Evolutionary conservation across 2,329 filamentous ascomycete genomes (phyloP).

Genomic region (Aaosphaeria arxii): DNA sequence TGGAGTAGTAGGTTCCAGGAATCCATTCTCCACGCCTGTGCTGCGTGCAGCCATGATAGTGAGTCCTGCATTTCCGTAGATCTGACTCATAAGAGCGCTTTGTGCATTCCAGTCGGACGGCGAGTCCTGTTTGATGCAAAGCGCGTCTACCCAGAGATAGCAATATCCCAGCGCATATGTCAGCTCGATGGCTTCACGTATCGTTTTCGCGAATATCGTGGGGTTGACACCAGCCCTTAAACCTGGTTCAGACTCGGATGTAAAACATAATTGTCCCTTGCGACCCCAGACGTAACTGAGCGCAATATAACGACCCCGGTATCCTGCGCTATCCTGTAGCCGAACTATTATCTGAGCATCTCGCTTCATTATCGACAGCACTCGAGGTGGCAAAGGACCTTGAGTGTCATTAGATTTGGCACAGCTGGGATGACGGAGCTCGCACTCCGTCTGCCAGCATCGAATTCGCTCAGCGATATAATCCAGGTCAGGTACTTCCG

Average conservation of each 20-base stretch:
- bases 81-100: neutral
- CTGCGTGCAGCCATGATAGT: neutral
- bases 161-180: neutral
- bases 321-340: too few relatives aligned
- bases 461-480: too few relatives aligned
- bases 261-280: too few relatives aligned
- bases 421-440: too few relatives aligned
- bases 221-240: neutral
- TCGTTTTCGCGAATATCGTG: neutral
- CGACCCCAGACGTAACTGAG: neutral
- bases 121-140: neutral
- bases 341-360: too few relatives aligned
- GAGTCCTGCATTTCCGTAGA: neutral
- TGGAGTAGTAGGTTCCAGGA: neutral
- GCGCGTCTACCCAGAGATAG: neutral
- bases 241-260: neutral
- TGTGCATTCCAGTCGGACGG: neutral
- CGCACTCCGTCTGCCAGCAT: too few relatives aligned
- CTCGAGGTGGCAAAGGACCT: too few relatives aligned
- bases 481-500: too few relatives aligned
- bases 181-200: neutral
- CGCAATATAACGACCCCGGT: neutral
- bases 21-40: neutral
- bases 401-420: too few relatives aligned
- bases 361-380: too few relatives aligned